These are phyloP conservation scores for Neocucurbitaria cava DNA, from an alignment of 2,329 filamentous ascomycete genomes.

Conservation along the genomic window DNA sequence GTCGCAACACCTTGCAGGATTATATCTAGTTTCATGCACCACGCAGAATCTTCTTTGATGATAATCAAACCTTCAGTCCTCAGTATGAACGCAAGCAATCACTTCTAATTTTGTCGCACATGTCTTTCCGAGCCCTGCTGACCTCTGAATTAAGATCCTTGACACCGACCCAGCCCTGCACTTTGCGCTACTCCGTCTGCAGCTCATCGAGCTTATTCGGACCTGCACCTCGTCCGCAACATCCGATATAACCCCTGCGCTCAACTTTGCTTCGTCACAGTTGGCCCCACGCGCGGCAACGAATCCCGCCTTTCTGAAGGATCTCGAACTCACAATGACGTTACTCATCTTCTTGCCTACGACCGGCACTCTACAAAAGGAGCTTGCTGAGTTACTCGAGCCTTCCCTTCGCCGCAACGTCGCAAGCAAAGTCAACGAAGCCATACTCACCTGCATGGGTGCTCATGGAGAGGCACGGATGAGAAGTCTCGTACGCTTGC, in stretches of 20 bases:
- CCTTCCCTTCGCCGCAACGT: conserved; percentile 81
- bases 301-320: conserved; percentile 80
- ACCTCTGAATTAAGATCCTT: conserved; percentile 70
- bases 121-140: conserved; percentile 25
- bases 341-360: conserved; percentile 82
- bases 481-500: conserved; percentile 77
- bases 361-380: conserved; percentile 73
- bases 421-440: conserved; percentile 88
- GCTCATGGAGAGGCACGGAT: conserved; percentile 81
- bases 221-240: conserved; percentile 69
- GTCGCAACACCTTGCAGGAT: conserved; percentile 73
- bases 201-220: conserved; percentile 92
- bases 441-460: conserved; percentile 77
- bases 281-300: conserved; percentile 86
- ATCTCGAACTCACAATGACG: conserved; percentile 91
- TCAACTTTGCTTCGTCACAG: conserved; percentile 87
- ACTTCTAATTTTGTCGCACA: conserved; percentile 9
- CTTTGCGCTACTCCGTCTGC: conserved; percentile 86
- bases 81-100: conserved; percentile 70
- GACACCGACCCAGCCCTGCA: conserved; percentile 84
- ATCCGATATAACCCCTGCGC: conserved; percentile 77
- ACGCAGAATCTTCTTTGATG: conserved; percentile 97
- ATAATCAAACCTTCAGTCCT: conserved; percentile 83
- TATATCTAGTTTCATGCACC: conserved; percentile 99
- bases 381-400: conserved; percentile 77